Evolutionary conservation across 208 protist genomes (phyloP), one percentile per base, ranked within the genome.

Genomic region (Naegleria lovaniensis): DNA sequence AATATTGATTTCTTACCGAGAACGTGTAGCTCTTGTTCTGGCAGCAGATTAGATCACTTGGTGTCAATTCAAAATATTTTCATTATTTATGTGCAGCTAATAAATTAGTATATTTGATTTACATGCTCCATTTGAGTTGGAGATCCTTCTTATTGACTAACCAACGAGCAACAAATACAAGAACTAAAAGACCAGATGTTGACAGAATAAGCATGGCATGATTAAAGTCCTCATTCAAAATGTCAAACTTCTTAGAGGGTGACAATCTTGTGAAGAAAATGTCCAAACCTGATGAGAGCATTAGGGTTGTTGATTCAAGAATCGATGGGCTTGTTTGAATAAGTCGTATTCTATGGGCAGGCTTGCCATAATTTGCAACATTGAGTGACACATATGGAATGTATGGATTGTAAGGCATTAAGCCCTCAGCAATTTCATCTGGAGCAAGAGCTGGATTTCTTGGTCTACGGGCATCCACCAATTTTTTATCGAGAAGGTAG

Each of bases 191-290:
- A 33, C 19, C 5, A 51, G 91, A 92, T 59, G 87, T 92, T 3
- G 95, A 94, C 36, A 97, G 93, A 0, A 93, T 90, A 43, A 98
- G 93, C 19, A 98, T 94, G 5, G 92, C 93, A 91, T 97, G 96
- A 93, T 96, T 96, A 92, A 97, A 98, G 90, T 97, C 96, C 86
- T 94, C 96, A 92, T 97, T 97, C 15, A 98, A 94, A 36, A 97
- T 89, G 88, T 98, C 96, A 91, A 97, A 98, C 55, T 95, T 94
- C 92, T 98, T 98, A 36, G 96, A 96, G 0, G 96, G 96, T 38
- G 94, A 93, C 33, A 94, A 93, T 52, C 96, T 95, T 52, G 96
- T 95, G 93, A 97, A 98, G 93, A 97, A 98, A 22, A 97, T 76
- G 89, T 98, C 96, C 5, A 97, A 91, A 22, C 96, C 96, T 0